Evolutionary conservation across 148 eudicot species (phyloP), one percentile per base, ranked within the genome.

Genomic region (Fagopyrum homotropicum): DNA sequence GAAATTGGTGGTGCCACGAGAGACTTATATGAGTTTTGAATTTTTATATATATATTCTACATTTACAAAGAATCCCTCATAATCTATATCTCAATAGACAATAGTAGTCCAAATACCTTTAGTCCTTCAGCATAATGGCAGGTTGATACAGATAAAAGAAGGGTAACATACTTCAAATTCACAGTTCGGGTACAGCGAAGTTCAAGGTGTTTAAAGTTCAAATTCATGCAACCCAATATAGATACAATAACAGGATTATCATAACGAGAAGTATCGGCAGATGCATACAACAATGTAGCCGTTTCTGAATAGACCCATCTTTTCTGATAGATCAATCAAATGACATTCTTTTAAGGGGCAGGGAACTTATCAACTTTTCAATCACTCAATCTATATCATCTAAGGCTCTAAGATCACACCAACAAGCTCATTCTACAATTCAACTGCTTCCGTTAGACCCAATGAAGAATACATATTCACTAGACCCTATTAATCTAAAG

Each of bases 71-170:
- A 63, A 35, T 5, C 9, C 40, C 47, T 66, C 47, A 40, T 15
- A 8, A 35, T 66, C 45, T 5, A 66, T 5, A 66, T 12, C 10
- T 40, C 71, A 59, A 43, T 15, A 15, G 47, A 66, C 71, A 66
- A 66, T 43, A 66, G 47, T 40, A 66, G 9, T 15, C 45, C 71
- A 40, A 4, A 35, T 7, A 19, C 30, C 30, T 57, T 22, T 19
- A 43, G 70, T 30, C 30, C 63, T 57, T 22, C 8, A 43, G 70
- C 45, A 64, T 14, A 12, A 66, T 35, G 71, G 71, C 71, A 64
- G 45, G 17, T 43, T 66, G 16, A 43, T 12, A 10, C 2, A 64
- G 70, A 64, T 9, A 60, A 52, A 60, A 60, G 68, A 61, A 61
- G 30, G 68, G 15, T 35, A 35, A 35, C 43, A 26, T 26, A 29